phyloP scores from a whole-genome alignment of 225 moss, liverwort and hornwort species.

The Polytrichum commune region DNA sequence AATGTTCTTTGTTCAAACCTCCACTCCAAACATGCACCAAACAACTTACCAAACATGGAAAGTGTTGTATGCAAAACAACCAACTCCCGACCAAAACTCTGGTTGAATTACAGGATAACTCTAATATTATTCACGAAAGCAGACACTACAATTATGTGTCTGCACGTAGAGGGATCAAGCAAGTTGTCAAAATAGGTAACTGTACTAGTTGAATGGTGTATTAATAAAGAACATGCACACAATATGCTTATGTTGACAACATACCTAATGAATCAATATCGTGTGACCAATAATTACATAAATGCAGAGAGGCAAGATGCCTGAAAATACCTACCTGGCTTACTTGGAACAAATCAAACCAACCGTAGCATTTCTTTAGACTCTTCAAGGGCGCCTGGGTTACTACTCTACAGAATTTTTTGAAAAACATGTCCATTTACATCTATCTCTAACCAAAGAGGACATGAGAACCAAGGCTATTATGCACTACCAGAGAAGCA shows the following conservation, averaged over 20 bases:
- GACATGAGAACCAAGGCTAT: background rate
- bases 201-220: too few species aligned
- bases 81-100: too few species aligned
- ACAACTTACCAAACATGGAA: too few species aligned
- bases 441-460: background rate
- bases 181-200: too few species aligned
- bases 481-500: background rate
- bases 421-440: background rate
- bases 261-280: constrained; percentile 4
- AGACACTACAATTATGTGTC: too few species aligned
- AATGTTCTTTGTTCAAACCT: too few species aligned
- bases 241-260: background rate
- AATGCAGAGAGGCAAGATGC: background rate
- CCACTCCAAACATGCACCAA: too few species aligned
- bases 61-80: too few species aligned
- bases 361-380: constrained; percentile 1
- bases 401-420: constrained; percentile 4
- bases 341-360: background rate
- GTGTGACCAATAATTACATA: background rate
- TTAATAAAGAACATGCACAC: too few species aligned
- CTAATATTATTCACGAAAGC: too few species aligned
- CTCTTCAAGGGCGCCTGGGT: background rate
- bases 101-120: too few species aligned
- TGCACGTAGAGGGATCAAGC: too few species aligned
- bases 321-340: background rate